These are phyloP conservation scores for Prunus armeniaca DNA, from an alignment of 306 rosid species.

Conservation along the genomic window DNA sequence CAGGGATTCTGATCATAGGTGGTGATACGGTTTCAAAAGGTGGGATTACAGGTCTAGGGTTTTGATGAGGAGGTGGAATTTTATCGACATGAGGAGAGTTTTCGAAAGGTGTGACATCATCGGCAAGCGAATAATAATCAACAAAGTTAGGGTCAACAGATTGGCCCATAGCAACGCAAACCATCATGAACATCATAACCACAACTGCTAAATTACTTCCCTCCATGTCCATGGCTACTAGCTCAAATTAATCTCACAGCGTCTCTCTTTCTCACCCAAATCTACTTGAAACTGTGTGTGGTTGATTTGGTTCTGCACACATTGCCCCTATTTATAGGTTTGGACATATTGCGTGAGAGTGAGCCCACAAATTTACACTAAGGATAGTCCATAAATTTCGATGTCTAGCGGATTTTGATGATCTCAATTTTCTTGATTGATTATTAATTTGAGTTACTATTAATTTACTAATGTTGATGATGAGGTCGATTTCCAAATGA, in stretches of 20 bases:
- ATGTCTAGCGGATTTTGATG: background rate
- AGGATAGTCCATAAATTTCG: background rate
- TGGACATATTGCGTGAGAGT: background rate
- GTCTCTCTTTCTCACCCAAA: background rate
- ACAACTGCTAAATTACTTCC: background rate
- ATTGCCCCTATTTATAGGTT: background rate
- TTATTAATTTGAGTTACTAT: background rate
- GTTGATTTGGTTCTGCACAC: background rate
- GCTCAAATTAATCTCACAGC: background rate
- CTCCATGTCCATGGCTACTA: background rate
- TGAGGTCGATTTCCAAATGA: no score
- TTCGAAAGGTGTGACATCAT: background rate
- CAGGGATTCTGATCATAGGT: background rate
- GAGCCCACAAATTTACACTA: background rate
- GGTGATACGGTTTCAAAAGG: background rate
- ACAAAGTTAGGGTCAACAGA: background rate
- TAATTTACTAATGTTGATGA: no score
- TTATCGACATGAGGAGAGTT: background rate
- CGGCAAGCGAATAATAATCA: background rate
- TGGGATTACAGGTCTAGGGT: background rate
- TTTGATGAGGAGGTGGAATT: background rate
- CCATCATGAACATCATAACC: background rate
- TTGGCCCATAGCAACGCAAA: background rate
- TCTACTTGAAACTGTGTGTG: background rate
- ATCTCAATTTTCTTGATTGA: background rate